Conservation (phyloP, 305 asterid genomes). For the Solanum hybrid region DNA sequence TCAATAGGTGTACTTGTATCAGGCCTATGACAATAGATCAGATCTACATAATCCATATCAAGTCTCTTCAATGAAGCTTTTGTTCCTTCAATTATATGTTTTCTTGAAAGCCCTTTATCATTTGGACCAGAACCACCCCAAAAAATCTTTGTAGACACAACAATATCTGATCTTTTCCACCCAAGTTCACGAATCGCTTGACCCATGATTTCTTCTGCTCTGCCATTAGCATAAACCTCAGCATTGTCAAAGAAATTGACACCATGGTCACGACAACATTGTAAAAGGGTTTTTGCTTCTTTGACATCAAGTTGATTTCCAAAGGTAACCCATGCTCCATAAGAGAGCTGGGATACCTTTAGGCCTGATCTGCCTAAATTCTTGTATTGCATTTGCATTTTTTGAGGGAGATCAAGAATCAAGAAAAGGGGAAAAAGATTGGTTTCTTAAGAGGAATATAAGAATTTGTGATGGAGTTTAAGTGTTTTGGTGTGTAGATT, state of each 20-base stretch:
- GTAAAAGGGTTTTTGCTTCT: constrained; percentile 88
- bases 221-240: constrained; percentile 94
- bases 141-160: constrained; percentile 90
- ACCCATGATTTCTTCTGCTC: constrained; percentile 99
- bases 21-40: constrained; percentile 81
- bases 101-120: constrained; percentile 86
- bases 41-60: constrained; percentile 87
- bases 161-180: constrained; percentile 87
- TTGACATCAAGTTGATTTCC: constrained; percentile 94
- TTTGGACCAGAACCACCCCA: constrained; percentile 99
- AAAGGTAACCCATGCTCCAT: constrained; percentile 95
- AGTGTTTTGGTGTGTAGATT: neutral
- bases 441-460: neutral
- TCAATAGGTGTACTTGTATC: constrained; percentile 78
- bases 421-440: neutral
- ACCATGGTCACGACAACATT: constrained; percentile 85
- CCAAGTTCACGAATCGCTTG: constrained; percentile 92
- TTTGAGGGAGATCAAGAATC: neutral
- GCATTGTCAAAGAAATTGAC: constrained; percentile 97
- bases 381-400: constrained; percentile 63
- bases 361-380: constrained; percentile 91
- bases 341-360: constrained; percentile 83
- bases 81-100: constrained; percentile 83
- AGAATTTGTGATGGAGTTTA: neutral
- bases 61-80: constrained; percentile 62